These are phyloP conservation scores for Septoria petroselini DNA, from an alignment of 2,329 filamentous ascomycete genomes.

Conservation along the genomic window DNA sequence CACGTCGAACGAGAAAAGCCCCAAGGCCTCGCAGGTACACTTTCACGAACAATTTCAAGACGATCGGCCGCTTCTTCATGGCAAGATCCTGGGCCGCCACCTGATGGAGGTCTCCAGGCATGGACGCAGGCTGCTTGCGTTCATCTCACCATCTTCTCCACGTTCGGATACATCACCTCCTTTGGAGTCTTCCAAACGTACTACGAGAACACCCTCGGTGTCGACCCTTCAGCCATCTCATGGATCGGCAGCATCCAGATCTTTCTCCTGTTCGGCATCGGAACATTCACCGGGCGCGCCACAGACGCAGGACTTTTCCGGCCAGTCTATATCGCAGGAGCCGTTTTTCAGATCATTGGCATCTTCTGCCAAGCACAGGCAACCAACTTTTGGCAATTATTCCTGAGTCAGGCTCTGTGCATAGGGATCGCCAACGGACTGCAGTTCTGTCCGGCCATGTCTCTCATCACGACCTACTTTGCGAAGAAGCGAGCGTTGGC, in stretches of 20 bases:
- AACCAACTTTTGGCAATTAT: slow-evolving; percentile 52
- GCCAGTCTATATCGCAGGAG: slow-evolving; percentile 44
- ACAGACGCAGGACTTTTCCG: slow-evolving; percentile 53
- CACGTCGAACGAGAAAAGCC: slow-evolving; percentile 2
- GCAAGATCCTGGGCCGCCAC: slow-evolving; percentile 40
- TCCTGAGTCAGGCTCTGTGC: slow-evolving; percentile 53
- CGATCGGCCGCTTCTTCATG: slow-evolving; percentile 31
- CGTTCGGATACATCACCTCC: slow-evolving; percentile 32
- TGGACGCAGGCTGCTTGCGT: slow-evolving; percentile 35
- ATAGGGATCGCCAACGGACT: slow-evolving; percentile 58
- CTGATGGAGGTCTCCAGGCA: slow-evolving; percentile 42
- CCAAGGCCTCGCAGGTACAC: slow-evolving; percentile 8
- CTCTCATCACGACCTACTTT: slow-evolving; percentile 66
- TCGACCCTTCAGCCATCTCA: slow-evolving; percentile 47
- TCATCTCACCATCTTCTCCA: slow-evolving; percentile 37
- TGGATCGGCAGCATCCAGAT: slow-evolving; percentile 54
- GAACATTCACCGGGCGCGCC: slow-evolving; percentile 52
- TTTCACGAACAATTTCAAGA: slow-evolving; percentile 29
- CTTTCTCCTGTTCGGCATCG: slow-evolving; percentile 53
- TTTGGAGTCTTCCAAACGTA: slow-evolving; percentile 48
- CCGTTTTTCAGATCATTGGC: slow-evolving; percentile 49
- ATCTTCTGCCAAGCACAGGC: slow-evolving; percentile 54
- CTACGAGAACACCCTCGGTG: slow-evolving; percentile 40
- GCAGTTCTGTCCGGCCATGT: slow-evolving; percentile 62
- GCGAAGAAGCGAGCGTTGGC: slow-evolving; percentile 54